These are phyloP conservation scores for Lichtheimia hyalospora DNA, from an alignment of 371 early-diverging fungal species.

Conservation along the genomic window DNA sequence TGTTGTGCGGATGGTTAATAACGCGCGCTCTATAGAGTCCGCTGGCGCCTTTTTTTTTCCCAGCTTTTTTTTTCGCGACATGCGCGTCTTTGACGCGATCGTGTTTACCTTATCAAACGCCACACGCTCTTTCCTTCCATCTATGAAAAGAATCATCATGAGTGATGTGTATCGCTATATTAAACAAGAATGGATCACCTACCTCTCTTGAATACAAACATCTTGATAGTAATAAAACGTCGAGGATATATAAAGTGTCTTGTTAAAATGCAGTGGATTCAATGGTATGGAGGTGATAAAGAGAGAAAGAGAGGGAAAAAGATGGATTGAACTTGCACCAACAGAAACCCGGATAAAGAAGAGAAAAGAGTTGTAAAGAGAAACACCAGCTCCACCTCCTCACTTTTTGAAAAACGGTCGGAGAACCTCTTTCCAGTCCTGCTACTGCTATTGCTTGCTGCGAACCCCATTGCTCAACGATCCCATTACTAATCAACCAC, in stretches of 20 bases:
- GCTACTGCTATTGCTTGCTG: too few species aligned
- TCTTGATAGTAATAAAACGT: neutral
- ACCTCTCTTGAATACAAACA: constrained; percentile 1
- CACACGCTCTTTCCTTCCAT: constrained; percentile 81
- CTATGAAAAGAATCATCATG: constrained; percentile 26
- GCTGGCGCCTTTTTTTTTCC: too few species aligned
- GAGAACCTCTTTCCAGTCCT: too few species aligned
- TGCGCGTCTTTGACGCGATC: neutral
- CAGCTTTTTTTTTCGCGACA: neutral
- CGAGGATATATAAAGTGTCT: neutral
- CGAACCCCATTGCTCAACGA: too few species aligned
- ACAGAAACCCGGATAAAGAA: neutral
- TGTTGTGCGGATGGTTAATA: neutral
- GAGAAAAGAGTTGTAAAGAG: neutral
- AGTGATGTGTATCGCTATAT: neutral
- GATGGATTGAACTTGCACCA: neutral
- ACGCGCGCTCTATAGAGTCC: neutral
- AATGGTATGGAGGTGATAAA: neutral
- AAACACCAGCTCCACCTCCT: too few species aligned
- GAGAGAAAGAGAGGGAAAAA: neutral
- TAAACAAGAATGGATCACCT: neutral
- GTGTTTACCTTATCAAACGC: constrained; percentile 77
- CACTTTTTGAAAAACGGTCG: too few species aligned
- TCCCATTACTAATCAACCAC: too few species aligned
- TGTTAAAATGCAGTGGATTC: too few species aligned